Conservation (phyloP, 1,284 basidiomycete species). For the Anthracocystis walkeri region DNA sequence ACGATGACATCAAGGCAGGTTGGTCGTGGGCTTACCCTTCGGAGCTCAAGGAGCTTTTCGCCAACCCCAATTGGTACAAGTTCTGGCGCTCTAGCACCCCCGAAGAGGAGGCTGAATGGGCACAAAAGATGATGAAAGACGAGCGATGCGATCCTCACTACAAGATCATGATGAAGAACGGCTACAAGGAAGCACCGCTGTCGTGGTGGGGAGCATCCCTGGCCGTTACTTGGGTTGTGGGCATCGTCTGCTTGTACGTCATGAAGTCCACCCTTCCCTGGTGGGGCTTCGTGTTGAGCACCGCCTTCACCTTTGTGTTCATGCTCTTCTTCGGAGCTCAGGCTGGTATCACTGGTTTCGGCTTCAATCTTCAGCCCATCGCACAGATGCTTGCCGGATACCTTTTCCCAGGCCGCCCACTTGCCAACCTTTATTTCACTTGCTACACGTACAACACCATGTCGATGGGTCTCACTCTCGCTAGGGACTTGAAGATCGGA, state of each 20-base stretch:
- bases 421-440: constrained; percentile 57
- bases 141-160: constrained; percentile 33
- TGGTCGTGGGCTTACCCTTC: constrained; percentile 37
- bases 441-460: constrained; percentile 51
- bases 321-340: constrained; percentile 35
- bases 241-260: constrained; percentile 27
- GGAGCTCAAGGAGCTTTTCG: constrained; percentile 19
- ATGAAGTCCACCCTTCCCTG: constrained; percentile 42
- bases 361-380: constrained; percentile 48
- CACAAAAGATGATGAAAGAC: constrained; percentile 10
- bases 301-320: constrained; percentile 31
- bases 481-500: constrained; percentile 43
- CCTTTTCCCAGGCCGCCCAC: constrained; percentile 46
- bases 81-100: constrained; percentile 26
- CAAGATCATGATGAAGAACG: constrained; percentile 38
- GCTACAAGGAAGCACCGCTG: constrained; percentile 31
- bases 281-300: constrained; percentile 35
- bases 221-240: constrained; percentile 24
- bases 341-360: constrained; percentile 35
- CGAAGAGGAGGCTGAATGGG: constrained; percentile 31
- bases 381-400: constrained; percentile 55
- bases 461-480: constrained; percentile 29
- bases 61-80: constrained; percentile 28
- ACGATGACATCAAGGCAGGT: constrained; percentile 34
- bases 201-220: constrained; percentile 39